These are phyloP conservation scores for Darksidea phi DNA, from an alignment of 495 filamentous ascomycete genomes.

Conservation along the genomic window DNA sequence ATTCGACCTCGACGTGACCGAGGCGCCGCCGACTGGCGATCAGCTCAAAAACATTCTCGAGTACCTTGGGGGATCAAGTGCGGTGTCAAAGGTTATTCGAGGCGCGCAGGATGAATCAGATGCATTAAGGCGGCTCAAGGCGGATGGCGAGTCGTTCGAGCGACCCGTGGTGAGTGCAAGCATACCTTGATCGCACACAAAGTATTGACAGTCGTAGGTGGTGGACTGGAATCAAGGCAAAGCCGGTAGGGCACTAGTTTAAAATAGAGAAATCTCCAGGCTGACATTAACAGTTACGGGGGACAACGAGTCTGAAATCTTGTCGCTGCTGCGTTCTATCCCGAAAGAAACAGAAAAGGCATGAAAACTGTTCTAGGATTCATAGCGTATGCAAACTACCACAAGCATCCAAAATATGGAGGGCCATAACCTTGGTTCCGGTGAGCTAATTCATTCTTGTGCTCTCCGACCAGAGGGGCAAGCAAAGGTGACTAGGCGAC, in stretches of 20 bases:
- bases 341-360: constrained; percentile 48
- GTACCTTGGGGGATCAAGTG: constrained; percentile 58
- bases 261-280: background rate
- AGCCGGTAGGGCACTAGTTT: constrained; percentile 49
- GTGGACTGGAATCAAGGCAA: constrained; percentile 95
- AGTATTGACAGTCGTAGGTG: constrained; percentile 50
- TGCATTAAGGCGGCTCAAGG: constrained; percentile 68
- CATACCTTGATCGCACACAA: constrained; percentile 35
- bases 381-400: background rate
- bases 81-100: constrained; percentile 60
- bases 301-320: constrained; percentile 77
- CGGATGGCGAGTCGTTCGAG: constrained; percentile 59
- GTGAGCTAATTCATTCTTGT: background rate
- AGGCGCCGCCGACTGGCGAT: constrained; percentile 73
- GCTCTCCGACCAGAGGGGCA: background rate
- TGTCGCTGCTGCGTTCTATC: constrained; percentile 68
- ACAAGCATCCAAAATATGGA: background rate
- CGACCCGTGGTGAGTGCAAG: constrained; percentile 61
- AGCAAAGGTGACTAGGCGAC: background rate
- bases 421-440: background rate
- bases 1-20: constrained; percentile 85
- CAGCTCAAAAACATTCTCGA: constrained; percentile 86
- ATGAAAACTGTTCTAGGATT: background rate
- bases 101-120: constrained; percentile 70
- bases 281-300: constrained; percentile 54